Evolutionary conservation across 768 basidiomycete genomes (phyloP).

Genomic region (Collybiopsis confluens): DNA sequence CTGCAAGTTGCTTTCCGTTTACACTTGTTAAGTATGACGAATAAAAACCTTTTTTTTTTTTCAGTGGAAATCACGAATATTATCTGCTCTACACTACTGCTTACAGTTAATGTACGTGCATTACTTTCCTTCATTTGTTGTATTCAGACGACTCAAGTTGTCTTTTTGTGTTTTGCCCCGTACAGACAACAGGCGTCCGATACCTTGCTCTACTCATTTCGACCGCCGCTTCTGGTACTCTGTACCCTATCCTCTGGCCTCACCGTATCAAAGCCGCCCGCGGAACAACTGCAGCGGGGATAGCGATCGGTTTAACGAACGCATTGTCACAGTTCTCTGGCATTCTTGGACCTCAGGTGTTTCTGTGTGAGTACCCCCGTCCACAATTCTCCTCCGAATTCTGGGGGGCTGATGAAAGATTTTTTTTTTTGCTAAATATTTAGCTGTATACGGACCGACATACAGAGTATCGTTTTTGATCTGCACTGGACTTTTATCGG

Average conservation of each 20-base stretch:
- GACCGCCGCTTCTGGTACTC: conserved; percentile 15
- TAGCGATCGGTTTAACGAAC: conserved; percentile 18
- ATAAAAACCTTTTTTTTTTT: neutral
- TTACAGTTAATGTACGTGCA: conserved; percentile 13
- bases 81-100: conserved; percentile 15
- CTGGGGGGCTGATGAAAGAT: too few relatives aligned
- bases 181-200: conserved; percentile 10
- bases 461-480: conserved; percentile 15
- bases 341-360: conserved; percentile 19
- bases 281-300: conserved; percentile 18
- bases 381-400: neutral
- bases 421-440: too few relatives aligned
- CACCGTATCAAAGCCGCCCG: conserved; percentile 17
- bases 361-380: conserved; percentile 7
- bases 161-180: too few relatives aligned
- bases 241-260: conserved; percentile 20
- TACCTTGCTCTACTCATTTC: conserved; percentile 18
- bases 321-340: conserved; percentile 17
- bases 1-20: too few relatives aligned
- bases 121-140: neutral
- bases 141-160: too few relatives aligned
- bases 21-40: too few relatives aligned
- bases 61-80: conserved; percentile 16
- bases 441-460: conserved; percentile 5
- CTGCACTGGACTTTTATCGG: conserved; percentile 14